Conservation (phyloP, 352 stramenopile genomes). For the Phytopythium mirpurense region DNA sequence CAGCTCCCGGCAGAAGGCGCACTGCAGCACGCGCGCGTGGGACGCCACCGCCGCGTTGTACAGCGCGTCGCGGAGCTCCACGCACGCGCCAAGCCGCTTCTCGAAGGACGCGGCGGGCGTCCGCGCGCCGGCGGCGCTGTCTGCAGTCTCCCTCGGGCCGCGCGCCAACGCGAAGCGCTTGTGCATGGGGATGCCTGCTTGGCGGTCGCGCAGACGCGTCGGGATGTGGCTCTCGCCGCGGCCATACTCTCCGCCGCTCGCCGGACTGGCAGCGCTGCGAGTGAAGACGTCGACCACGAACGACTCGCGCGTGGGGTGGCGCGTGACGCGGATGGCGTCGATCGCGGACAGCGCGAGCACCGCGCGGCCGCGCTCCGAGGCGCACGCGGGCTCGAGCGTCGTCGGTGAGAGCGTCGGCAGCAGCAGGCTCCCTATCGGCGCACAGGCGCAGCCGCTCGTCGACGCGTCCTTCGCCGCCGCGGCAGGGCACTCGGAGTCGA, state of each 20-base stretch:
- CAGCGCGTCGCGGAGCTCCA: slow-evolving; percentile 13
- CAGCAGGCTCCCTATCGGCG: not conserved
- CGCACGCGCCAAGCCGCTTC: slow-evolving; percentile 17
- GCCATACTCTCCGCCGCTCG: not conserved
- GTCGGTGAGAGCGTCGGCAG: slow-evolving; percentile 22
- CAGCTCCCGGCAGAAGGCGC: slow-evolving; percentile 21
- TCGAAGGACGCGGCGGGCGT: slow-evolving; percentile 14
- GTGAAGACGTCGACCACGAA: slow-evolving; percentile 23
- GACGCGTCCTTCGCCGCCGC: not conserved
- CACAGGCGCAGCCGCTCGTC: not conserved
- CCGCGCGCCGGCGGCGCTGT: slow-evolving; percentile 4
- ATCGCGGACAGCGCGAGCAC: slow-evolving; percentile 24
- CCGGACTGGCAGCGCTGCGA: slow-evolving; percentile 3
- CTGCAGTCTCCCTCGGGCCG: not conserved
- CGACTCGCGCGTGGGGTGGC: slow-evolving; percentile 8
- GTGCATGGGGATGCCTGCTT: slow-evolving; percentile 3
- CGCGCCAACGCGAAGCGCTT: not conserved
- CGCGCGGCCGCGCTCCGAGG: slow-evolving; percentile 17
- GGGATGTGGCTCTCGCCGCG: slow-evolving; percentile 2
- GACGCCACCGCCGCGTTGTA: slow-evolving; percentile 20
- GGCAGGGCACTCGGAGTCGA: not conserved
- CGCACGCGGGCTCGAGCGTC: slow-evolving; percentile 21
- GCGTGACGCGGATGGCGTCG: slow-evolving; percentile 16
- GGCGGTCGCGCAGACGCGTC: slow-evolving; percentile 2
- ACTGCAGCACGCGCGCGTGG: slow-evolving; percentile 15